These are phyloP conservation scores for Hansenula lynferdii DNA, from an alignment of 1,139 yeast genomes.

Conservation along the genomic window DNA sequence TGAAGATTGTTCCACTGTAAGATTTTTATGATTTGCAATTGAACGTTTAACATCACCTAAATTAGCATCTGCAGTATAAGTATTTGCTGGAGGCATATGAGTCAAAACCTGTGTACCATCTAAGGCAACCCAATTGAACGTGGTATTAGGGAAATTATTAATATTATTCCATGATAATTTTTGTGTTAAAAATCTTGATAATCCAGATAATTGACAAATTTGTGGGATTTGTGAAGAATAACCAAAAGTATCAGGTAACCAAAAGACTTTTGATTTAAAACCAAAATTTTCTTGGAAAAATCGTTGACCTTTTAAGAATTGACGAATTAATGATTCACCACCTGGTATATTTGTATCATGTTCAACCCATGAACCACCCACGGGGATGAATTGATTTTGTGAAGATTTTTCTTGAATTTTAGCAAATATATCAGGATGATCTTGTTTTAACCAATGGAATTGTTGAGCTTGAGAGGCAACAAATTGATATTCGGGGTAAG, in stretches of 20 bases:
- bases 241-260: constrained; percentile 98
- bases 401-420: constrained; percentile 57
- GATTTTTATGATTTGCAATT: constrained; percentile 73
- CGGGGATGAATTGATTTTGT: constrained; percentile 75
- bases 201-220: constrained; percentile 78
- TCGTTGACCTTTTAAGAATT: constrained; percentile 85
- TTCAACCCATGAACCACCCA: constrained; percentile 98
- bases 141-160: constrained; percentile 80
- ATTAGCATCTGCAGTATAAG: constrained; percentile 89
- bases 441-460: constrained; percentile 82
- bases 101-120: constrained; percentile 92
- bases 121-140: constrained; percentile 93
- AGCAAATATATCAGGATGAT: constrained; percentile 75
- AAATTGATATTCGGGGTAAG: constrained; percentile 89
- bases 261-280: constrained; percentile 63
- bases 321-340: constrained; percentile 88
- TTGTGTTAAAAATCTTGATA: constrained; percentile 83
- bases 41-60: constrained; percentile 89
- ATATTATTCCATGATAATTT: constrained; percentile 95
- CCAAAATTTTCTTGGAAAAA: constrained; percentile 80
- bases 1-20: constrained; percentile 76
- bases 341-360: constrained; percentile 92
- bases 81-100: constrained; percentile 97
- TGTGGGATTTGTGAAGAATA: constrained; percentile 95
- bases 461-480: constrained; percentile 97